These are phyloP conservation scores for Ganoderma multipileum DNA, from an alignment of 1,284 basidiomycete genomes.

Conservation along the genomic window DNA sequence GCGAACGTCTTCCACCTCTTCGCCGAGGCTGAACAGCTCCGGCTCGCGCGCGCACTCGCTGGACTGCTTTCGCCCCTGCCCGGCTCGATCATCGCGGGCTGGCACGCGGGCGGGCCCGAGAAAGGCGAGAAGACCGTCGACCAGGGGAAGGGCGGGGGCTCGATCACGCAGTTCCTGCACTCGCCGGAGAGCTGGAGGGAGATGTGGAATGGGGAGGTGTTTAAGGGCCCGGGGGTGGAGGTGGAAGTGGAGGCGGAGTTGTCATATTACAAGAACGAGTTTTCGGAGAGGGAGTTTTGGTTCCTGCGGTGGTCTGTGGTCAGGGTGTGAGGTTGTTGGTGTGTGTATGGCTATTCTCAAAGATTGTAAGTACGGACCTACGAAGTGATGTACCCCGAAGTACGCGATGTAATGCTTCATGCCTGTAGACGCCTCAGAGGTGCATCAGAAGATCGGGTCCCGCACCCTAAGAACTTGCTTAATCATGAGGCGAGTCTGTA, in stretches of 20 bases:
- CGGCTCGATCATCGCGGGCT: conserved; percentile 44
- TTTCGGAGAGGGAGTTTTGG: background rate
- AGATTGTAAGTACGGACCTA: background rate
- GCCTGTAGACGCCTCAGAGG: no score
- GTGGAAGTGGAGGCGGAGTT: conserved; percentile 44
- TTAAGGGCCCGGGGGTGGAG: conserved; percentile 43
- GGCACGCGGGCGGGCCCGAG: conserved; percentile 31
- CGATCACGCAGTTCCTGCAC: conserved; percentile 38
- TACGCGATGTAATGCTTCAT: no score
- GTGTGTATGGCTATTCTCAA: background rate
- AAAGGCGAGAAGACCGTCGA: conserved; percentile 24
- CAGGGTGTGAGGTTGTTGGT: background rate
- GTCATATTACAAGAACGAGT: background rate
- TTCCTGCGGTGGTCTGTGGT: background rate
- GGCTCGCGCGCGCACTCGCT: conserved; percentile 46
- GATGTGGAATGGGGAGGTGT: conserved; percentile 51
- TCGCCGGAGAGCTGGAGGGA: conserved; percentile 48
- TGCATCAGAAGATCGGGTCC: background rate
- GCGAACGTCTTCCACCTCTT: conserved; percentile 59
- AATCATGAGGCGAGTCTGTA: no score
- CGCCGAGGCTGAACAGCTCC: conserved; percentile 45
- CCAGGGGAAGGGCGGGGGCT: background rate
- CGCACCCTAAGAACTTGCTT: background rate
- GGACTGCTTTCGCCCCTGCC: conserved; percentile 45
- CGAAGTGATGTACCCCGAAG: background rate